phyloP scores from a whole-genome alignment of 1,284 basidiomycete species.

The Boletellus deceptivus region DNA sequence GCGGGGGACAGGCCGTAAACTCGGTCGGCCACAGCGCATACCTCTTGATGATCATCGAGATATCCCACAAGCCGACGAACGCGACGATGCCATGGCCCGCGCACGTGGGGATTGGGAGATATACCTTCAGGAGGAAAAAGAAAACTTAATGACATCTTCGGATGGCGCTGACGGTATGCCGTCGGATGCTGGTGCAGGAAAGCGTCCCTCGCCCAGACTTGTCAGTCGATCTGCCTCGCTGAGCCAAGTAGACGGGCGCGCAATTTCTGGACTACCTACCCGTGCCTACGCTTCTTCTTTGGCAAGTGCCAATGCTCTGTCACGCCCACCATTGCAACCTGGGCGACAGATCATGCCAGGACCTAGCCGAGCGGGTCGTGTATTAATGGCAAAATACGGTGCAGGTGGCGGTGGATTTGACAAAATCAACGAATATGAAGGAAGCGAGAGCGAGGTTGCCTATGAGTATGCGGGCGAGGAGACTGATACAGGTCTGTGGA shows the following conservation, averaged over 20 bases:
- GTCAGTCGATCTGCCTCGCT: slow-evolving; percentile 32
- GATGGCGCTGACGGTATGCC: slow-evolving; percentile 26
- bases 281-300: slow-evolving; percentile 32
- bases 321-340: slow-evolving; percentile 31
- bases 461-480: slow-evolving; percentile 31
- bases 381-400: slow-evolving; percentile 37
- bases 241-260: slow-evolving; percentile 35
- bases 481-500: slow-evolving; percentile 32
- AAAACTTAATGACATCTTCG: slow-evolving; percentile 27
- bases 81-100: slow-evolving; percentile 30
- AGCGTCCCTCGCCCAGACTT: slow-evolving; percentile 26
- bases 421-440: slow-evolving; percentile 37
- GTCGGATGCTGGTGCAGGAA: slow-evolving; percentile 23
- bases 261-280: slow-evolving; percentile 32
- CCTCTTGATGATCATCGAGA: slow-evolving; percentile 42
- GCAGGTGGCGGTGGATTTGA: slow-evolving; percentile 27
- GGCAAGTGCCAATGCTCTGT: slow-evolving; percentile 16
- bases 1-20: slow-evolving; percentile 35
- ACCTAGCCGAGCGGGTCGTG: slow-evolving; percentile 36
- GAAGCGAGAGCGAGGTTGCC: slow-evolving; percentile 29
- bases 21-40: slow-evolving; percentile 41
- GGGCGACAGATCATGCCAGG: slow-evolving; percentile 38
- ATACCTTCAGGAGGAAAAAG: slow-evolving; percentile 31
- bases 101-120: slow-evolving; percentile 30
- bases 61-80: slow-evolving; percentile 38